These are phyloP conservation scores for Quercus gilva DNA, from an alignment of 306 rosid genomes.

Conservation along the genomic window DNA sequence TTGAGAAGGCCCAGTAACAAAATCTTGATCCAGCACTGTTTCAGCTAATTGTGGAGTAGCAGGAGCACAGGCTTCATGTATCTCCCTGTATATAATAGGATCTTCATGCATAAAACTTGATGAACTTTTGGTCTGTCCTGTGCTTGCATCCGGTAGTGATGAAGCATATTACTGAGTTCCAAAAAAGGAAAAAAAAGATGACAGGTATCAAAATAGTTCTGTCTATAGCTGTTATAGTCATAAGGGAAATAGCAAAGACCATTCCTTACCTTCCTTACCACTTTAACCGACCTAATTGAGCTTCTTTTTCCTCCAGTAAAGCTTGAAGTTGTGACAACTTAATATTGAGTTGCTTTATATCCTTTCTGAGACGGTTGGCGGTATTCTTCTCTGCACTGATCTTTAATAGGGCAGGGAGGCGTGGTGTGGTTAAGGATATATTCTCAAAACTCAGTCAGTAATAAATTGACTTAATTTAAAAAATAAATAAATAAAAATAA, in stretches of 20 bases:
- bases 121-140: constrained; percentile 45
- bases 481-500: too few relatives aligned
- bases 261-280: constrained; percentile 57
- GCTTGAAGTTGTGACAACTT: constrained; percentile 85
- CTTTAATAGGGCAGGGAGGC: constrained; percentile 78
- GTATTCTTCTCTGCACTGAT: constrained; percentile 79
- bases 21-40: constrained; percentile 40
- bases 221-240: background rate
- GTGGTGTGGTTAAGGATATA: constrained; percentile 66
- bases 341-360: constrained; percentile 65
- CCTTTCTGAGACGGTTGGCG: constrained; percentile 64
- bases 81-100: constrained; percentile 31
- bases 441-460: constrained; percentile 3
- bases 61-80: constrained; percentile 36
- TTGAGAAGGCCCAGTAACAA: constrained; percentile 36
- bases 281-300: constrained; percentile 57
- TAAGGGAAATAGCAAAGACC: constrained; percentile 5
- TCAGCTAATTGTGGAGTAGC: constrained; percentile 33
- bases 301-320: constrained; percentile 75
- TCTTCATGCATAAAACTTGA: constrained; percentile 49
- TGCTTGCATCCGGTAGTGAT: constrained; percentile 41
- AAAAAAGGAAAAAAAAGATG: background rate
- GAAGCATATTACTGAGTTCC: constrained; percentile 22
- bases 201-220: constrained; percentile 10
- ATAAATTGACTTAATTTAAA: background rate